phyloP scores from a whole-genome alignment of 169 alveolate genomes.

The Besnoitia besnoiti region DNA sequence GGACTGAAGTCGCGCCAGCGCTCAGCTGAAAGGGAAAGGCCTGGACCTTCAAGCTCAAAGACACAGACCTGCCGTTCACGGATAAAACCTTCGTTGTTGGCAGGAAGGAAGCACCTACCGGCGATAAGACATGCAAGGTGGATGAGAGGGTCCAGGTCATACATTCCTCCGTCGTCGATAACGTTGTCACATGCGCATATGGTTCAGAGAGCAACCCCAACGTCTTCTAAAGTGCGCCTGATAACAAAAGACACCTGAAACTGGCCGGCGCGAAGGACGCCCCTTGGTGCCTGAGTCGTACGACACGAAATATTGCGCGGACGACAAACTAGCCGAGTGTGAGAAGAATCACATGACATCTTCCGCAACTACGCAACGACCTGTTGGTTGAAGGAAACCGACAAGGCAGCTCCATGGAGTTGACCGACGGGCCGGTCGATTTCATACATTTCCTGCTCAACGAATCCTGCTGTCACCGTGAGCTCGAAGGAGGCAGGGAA shows the following conservation, averaged over 20 bases:
- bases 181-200: conserved; percentile 7
- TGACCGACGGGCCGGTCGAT: neutral
- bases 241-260: neutral
- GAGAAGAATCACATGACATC: neutral
- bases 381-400: neutral
- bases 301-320: neutral
- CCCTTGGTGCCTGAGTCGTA: neutral
- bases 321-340: neutral
- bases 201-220: neutral
- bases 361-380: neutral
- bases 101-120: neutral
- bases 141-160: neutral
- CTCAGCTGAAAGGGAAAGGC: neutral
- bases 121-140: neutral
- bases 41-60: neutral
- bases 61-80: neutral
- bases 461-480: neutral
- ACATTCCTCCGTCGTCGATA: neutral
- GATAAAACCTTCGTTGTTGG: conserved; percentile 14
- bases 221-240: neutral
- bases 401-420: no score
- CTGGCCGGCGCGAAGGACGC: neutral
- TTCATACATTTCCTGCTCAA: neutral
- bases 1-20: neutral
- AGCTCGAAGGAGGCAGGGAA: neutral